Base-by-base conservation (phyloP, 2,329 filamentous ascomycete genomes). In the Sarocladium brachiariae region DNA sequence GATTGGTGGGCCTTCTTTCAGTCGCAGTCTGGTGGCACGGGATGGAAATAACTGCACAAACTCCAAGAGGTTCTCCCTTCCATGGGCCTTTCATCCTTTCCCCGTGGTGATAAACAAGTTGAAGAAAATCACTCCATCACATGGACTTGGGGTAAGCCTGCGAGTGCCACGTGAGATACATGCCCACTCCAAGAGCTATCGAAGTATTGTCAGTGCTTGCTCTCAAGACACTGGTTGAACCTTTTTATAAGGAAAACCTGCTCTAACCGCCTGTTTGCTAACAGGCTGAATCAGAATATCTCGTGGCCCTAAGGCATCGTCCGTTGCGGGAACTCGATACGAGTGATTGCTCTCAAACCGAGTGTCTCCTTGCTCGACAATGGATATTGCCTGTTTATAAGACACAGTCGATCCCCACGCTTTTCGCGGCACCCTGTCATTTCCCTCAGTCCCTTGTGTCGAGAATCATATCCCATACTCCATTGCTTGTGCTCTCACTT, bases 131-230 rank as follows among this genome's bases (percentile, higher is more conserved):
- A 6, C 13, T 30, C n/a, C 39, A 30, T 45, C 39, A 27, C 21
- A 21, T 45, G 39, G 16, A 27, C 21, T 45, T 27, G 39, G 24
- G 39, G 39, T 27, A 9, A 30, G 3, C 23, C 39, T n/a, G 38
- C 38, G 30, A 45, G 4, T 45, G 39, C 23, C 39, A 45, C 21
- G 39, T 11, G 39, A 45, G n/a, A 21, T 27, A 5, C 14, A 18
- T 27, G 39, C 39, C 39, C 39, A 45, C 39, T 45, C 18, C 30
- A 21, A 19, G 38, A 37, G 34, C n/a, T 18, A n/a, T n/a, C n/a
- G n/a, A n/a, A n/a, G n/a, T n/a, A n/a, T n/a, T n/a, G n/a, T n/a
- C n/a, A n/a, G n/a, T n/a, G n/a, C n/a, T n/a, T n/a, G n/a, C n/a
- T n/a, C n/a, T n/a, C n/a, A n/a, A n/a, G n/a, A n/a, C n/a, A n/a